Conservation (phyloP, 2,329 filamentous ascomycete species). For the Phialophora chinensis region DNA sequence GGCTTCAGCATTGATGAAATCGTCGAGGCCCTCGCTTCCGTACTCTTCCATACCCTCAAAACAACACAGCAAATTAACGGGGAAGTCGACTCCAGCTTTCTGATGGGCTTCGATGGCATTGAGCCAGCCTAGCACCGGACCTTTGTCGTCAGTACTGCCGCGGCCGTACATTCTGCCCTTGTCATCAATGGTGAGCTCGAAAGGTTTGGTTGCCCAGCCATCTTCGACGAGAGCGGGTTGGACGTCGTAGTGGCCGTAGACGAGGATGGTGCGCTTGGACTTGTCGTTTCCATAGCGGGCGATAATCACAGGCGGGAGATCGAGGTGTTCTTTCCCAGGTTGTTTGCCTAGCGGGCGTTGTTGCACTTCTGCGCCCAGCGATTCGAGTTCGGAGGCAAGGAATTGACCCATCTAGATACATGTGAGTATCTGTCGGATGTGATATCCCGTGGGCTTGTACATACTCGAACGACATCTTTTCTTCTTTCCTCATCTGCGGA, state of each 20-base stretch:
- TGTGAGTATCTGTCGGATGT: not conserved
- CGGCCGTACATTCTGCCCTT: slow-evolving; percentile 96
- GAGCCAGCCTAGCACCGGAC: slow-evolving; percentile 93
- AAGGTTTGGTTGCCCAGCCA: slow-evolving; percentile 95
- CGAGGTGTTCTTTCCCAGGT: slow-evolving; percentile 85
- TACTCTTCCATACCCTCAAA: slow-evolving; percentile 99
- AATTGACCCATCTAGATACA: slow-evolving; percentile 79
- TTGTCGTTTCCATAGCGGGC: slow-evolving; percentile 90
- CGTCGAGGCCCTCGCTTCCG: slow-evolving; percentile 93
- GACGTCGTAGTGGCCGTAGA: slow-evolving; percentile 99
- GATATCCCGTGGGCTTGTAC: slow-evolving; percentile 19
- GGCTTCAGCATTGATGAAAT: slow-evolving; percentile 88
- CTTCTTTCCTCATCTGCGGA: slow-evolving; percentile 89
- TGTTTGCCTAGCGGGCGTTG: slow-evolving; percentile 88
- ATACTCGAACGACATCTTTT: slow-evolving; percentile 82
- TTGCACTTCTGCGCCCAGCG: slow-evolving; percentile 85
- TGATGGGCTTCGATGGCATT: slow-evolving; percentile 98
- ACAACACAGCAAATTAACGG: slow-evolving; percentile 98
- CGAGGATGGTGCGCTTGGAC: slow-evolving; percentile 91
- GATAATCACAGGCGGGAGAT: slow-evolving; percentile 90
- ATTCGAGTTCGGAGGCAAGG: slow-evolving; percentile 80
- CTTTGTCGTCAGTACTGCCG: slow-evolving; percentile 96
- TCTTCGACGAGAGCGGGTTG: slow-evolving; percentile 93
- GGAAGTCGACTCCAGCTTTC: slow-evolving; percentile 91
- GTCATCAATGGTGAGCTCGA: slow-evolving; percentile 83